Conservation (phyloP, 805 yeast species). For the Cyberlindnera veronae region DNA sequence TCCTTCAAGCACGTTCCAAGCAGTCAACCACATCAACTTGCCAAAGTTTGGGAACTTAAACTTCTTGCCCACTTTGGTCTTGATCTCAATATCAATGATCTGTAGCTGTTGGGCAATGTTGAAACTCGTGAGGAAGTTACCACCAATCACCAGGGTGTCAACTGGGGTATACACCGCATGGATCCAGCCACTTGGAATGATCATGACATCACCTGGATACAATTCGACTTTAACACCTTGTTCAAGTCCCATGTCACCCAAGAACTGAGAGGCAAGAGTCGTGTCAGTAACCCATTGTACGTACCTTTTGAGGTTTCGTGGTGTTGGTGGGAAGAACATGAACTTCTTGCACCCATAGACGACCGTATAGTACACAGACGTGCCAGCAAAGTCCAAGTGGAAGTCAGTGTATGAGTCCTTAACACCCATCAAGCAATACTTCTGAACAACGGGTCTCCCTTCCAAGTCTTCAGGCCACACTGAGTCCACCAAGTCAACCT, state of each 20-base stretch:
- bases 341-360: constrained; percentile 73
- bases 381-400: constrained; percentile 90
- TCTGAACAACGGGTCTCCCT: constrained; percentile 57
- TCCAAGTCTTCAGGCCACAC: constrained; percentile 47
- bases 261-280: constrained; percentile 61
- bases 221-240: constrained; percentile 54
- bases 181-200: constrained; percentile 92
- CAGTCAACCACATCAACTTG: constrained; percentile 65
- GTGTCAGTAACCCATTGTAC: constrained; percentile 68
- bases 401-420: constrained; percentile 80
- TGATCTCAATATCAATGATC: constrained; percentile 58
- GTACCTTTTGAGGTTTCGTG: constrained; percentile 55
- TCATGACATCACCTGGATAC: constrained; percentile 64
- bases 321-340: constrained; percentile 76
- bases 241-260: constrained; percentile 47
- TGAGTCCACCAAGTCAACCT: constrained; percentile 63
- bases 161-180: constrained; percentile 83
- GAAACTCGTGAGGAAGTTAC: constrained; percentile 71
- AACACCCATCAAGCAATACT: constrained; percentile 85
- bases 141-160: constrained; percentile 83
- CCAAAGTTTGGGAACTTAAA: constrained; percentile 79
- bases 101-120: constrained; percentile 56
- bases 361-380: constrained; percentile 85
- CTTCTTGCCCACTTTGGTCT: constrained; percentile 68
- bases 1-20: constrained; percentile 23